Conservation (phyloP, 257 asterid genomes). For the Cinchona pubescens region DNA sequence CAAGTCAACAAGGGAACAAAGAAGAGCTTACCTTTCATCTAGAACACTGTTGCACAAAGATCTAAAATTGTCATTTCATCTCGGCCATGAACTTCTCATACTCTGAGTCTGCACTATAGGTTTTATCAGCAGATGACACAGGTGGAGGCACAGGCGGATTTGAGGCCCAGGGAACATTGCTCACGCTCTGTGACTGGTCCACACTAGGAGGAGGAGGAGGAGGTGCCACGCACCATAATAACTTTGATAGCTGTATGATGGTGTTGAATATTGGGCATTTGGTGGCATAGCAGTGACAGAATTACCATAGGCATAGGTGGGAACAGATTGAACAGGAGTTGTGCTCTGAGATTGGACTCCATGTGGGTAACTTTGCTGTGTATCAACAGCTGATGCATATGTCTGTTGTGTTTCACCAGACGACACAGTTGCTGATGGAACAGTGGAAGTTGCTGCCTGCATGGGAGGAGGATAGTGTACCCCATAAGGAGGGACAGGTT, state of each 20-base stretch:
- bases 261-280: slow-evolving; percentile 53
- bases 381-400: slow-evolving; percentile 58
- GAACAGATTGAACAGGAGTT: slow-evolving; percentile 51
- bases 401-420: slow-evolving; percentile 58
- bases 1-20: background rate
- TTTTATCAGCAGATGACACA: slow-evolving; percentile 55
- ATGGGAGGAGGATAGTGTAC: slow-evolving; percentile 65
- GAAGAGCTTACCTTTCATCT: slow-evolving; percentile 35
- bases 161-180: slow-evolving; percentile 81
- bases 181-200: slow-evolving; percentile 59
- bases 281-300: slow-evolving; percentile 55
- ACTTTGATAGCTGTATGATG: slow-evolving; percentile 62
- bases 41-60: slow-evolving; percentile 8
- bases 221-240: slow-evolving; percentile 55
- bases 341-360: slow-evolving; percentile 65
- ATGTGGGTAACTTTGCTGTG: slow-evolving; percentile 73
- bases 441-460: slow-evolving; percentile 60
- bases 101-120: slow-evolving; percentile 56
- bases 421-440: slow-evolving; percentile 39
- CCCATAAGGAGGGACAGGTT: slow-evolving; percentile 53
- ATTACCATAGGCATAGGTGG: slow-evolving; percentile 55
- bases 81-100: slow-evolving; percentile 98
- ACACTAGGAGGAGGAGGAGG: slow-evolving; percentile 53
- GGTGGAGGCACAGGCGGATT: slow-evolving; percentile 62
- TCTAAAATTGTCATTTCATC: slow-evolving; percentile 48